Base-by-base conservation (phyloP, 805 yeast genomes). In the Kazachstania taianensis region DNA sequence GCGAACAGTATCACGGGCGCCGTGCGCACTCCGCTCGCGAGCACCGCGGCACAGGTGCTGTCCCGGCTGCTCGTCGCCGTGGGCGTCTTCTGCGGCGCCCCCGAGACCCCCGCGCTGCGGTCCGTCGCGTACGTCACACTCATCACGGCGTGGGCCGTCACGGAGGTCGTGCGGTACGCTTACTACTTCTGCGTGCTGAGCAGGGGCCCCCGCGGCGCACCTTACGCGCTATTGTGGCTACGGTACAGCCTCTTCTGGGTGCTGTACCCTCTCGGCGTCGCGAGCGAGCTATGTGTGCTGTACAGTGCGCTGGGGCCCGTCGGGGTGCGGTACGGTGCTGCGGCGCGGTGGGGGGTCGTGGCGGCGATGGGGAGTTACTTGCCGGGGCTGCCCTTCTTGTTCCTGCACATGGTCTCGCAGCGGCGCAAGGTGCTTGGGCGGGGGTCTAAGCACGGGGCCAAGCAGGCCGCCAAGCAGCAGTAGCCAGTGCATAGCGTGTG, bases 211-310 rank as follows among this genome's bases (percentile, higher is more conserved):
- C 18, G 25, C 23, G 58, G 58, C 17, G 87, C 94, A 6, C 68
- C 79, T 37, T 76, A 76, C 46, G 59, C 81, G 42, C 66, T 89
- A 45, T 71, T 77, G 14, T 72, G 79, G 69, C 62, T 85, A 44
- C 73, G 98, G 52, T 92, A 92, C 68, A 81, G 82, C 43, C 63
- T 84, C 19, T 92, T 92, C 60, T 71, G 73, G 45, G 73, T 84
- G 2, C 65, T 92, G 44, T 92, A 92, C 53, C 98, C 98, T 14
- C 59, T 81, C 15, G 98, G 98, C 3, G 96, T 87, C n/a, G 72
- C 81, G 2, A 75, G 89, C 42, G 98, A 92, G 57, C 66, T 81
- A 41, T 51, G 67, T 24, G 73, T 85, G 61, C 69, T 84, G 40
- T 79, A 73, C 60, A 59, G 75, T 38, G 77, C 95, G 0, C 65